Evolutionary conservation across 768 basidiomycete genomes (phyloP), one percentile per base, ranked within the genome.

Genomic region (Lactifluus echinatus): DNA sequence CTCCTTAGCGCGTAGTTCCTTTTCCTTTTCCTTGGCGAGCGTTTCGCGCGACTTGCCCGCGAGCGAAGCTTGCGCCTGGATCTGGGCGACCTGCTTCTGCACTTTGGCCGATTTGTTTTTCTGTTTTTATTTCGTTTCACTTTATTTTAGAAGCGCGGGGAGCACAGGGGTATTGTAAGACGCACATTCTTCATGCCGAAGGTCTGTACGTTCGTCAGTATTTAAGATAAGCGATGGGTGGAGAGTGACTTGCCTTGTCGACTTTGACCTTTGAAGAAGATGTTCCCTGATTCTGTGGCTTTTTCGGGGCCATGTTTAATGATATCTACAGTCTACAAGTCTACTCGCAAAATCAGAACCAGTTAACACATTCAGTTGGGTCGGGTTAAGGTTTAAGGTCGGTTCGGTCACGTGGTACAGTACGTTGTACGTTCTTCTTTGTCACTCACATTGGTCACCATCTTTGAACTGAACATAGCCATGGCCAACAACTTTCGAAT

Each of bases 101-200:
- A 94, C 94, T 71, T 87, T 96, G 65, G 90, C 73, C 2, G 93
- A 94, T 75, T 92, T 93, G 69, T 93, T 93, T 90, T 93, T 94
- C 88, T 90, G 48, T 57, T 6, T 26, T 52, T 23, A 11, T 15
- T 50, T 11, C n/a, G n/a, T 31, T 31, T 10, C 4, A 31, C 10
- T 33, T 68, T 46, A 46, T 39, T 29, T 33, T 44, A 40, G 17
- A 42, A 5, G 40, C 15, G 40, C 3, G 17, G 8, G 33, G 43
- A 44, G 24, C 28, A 6, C 31, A 40, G 26, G 37, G 52, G 56
- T 12, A 2, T n/a, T n/a, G n/a, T n/a, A 6, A 33, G 10, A 76
- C 84, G 63, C 60, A 89, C 89, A 71, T 91, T 90, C 78, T 91
- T 91, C 81, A 91, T 72, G 51, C 89, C 89, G 72, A 91, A 91